Evolutionary conservation across 306 rosid genomes (phyloP).

Genomic region (Glycine tomentella): DNA sequence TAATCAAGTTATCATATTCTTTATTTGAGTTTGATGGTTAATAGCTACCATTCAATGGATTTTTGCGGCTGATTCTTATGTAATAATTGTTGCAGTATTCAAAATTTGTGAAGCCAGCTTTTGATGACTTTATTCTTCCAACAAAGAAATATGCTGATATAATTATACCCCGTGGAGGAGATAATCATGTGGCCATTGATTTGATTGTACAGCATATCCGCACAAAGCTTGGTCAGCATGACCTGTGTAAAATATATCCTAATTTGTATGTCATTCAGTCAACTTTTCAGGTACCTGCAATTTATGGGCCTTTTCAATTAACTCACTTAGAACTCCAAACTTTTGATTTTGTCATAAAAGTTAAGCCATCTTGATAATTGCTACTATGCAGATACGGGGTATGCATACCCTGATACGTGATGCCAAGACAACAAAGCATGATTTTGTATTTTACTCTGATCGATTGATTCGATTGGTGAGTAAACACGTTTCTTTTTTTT

Average conservation of each 20-base stretch:
- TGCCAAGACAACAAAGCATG: slow-evolving; percentile 94
- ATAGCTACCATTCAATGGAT: slow-evolving; percentile 29
- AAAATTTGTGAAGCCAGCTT: slow-evolving; percentile 97
- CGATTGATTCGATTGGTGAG: slow-evolving; percentile 94
- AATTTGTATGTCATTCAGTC: slow-evolving; percentile 92
- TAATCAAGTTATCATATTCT: slow-evolving; percentile 2
- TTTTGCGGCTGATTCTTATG: slow-evolving; percentile 36
- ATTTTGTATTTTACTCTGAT: slow-evolving; percentile 94
- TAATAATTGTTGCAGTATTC: slow-evolving; percentile 78
- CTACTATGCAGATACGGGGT: slow-evolving; percentile 82
- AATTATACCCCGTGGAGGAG: slow-evolving; percentile 98
- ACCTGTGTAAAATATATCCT: slow-evolving; percentile 99
- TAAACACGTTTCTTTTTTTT: slow-evolving; percentile 43
- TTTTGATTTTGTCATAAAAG: neutral
- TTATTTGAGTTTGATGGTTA: slow-evolving; percentile 11
- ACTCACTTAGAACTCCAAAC: slow-evolving; percentile 27
- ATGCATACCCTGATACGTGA: slow-evolving; percentile 99
- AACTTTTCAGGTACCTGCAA: slow-evolving; percentile 84
- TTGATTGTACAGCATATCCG: slow-evolving; percentile 98
- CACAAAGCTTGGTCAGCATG: slow-evolving; percentile 98
- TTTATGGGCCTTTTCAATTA: slow-evolving; percentile 22
- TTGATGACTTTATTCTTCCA: slow-evolving; percentile 97
- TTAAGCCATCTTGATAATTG: slow-evolving; percentile 34
- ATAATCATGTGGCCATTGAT: slow-evolving; percentile 96
- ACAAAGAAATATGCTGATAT: slow-evolving; percentile 99